A percentile compares a stretch with the other conserved stretches of the same genome.
Evolutionary conservation across 208 protist genomes (phyloP).

Genomic region (Crithidia mellificae): DNA sequence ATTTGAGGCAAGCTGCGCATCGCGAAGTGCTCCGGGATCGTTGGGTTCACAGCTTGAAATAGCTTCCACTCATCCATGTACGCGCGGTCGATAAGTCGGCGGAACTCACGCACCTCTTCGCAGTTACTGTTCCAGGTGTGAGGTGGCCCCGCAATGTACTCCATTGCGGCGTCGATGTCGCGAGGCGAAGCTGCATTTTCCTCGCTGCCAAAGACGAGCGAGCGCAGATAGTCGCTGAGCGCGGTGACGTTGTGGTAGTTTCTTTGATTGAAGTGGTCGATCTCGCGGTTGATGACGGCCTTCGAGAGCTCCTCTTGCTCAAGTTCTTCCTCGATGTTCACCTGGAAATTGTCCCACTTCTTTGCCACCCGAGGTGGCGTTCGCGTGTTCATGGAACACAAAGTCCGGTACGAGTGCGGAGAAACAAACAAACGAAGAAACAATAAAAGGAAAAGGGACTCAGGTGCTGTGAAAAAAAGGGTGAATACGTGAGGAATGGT

Average conservation of each 20-base stretch:
- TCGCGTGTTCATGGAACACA: background rate
- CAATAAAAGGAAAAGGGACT: slow-evolving; percentile 6
- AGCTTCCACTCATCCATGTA: slow-evolving; percentile 57
- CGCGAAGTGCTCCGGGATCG: slow-evolving; percentile 34
- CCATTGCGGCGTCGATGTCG: slow-evolving; percentile 45
- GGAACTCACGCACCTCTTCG: slow-evolving; percentile 47
- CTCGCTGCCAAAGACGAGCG: slow-evolving; percentile 45
- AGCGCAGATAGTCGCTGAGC: slow-evolving; percentile 37
- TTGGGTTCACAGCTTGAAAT: slow-evolving; percentile 45
- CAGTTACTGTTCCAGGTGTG: slow-evolving; percentile 45
- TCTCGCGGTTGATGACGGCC: slow-evolving; percentile 35
- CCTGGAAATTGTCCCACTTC: slow-evolving; percentile 17
- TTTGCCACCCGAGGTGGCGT: slow-evolving; percentile 1
- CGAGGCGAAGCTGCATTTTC: slow-evolving; percentile 19
- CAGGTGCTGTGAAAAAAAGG: too few relatives aligned
- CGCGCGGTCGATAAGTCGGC: slow-evolving; percentile 30
- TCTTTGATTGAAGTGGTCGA: slow-evolving; percentile 43
- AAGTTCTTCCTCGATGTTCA: slow-evolving; percentile 46
- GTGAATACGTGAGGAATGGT: too few relatives aligned
- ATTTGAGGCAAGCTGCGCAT: slow-evolving; percentile 47
- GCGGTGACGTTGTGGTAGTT: slow-evolving; percentile 34
- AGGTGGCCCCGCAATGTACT: slow-evolving; percentile 45
- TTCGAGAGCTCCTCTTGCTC: slow-evolving; percentile 41
- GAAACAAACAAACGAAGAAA: too few relatives aligned
- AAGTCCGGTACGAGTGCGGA: background rate